phyloP scores from a whole-genome alignment of 108 stramenopile genomes.

The Seminavis robusta region DNA sequence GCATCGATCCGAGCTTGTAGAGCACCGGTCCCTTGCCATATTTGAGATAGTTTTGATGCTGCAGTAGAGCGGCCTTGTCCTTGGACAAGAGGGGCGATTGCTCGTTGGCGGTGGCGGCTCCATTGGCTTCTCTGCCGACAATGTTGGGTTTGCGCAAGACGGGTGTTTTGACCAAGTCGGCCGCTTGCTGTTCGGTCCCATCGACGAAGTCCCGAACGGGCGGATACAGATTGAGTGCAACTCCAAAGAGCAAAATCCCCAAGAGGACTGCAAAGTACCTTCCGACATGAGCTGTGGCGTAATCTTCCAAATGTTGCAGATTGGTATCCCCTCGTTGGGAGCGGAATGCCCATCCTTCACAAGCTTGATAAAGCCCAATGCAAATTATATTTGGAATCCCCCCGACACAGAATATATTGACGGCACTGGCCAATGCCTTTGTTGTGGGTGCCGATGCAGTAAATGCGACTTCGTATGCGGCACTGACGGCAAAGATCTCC shows the following conservation, averaged over 20 bases:
- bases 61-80: too few relatives aligned
- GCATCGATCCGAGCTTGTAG: constrained; percentile 57
- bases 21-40: constrained; percentile 58
- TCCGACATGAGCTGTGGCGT: constrained; percentile 60
- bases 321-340: constrained; percentile 40
- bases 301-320: constrained; percentile 60
- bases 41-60: constrained; percentile 63
- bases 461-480: constrained; percentile 86
- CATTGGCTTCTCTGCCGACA: background rate
- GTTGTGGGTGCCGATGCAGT: constrained; percentile 64
- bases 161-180: constrained; percentile 60
- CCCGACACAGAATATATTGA: constrained; percentile 80
- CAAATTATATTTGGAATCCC: constrained; percentile 77
- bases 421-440: constrained; percentile 74
- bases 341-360: constrained; percentile 58
- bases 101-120: constrained; percentile 28
- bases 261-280: constrained; percentile 76
- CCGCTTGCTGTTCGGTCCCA: constrained; percentile 57
- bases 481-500: constrained; percentile 84
- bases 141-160: constrained; percentile 11
- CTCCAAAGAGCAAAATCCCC: constrained; percentile 52
- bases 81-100: constrained; percentile 49
- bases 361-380: constrained; percentile 65
- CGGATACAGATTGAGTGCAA: constrained; percentile 69
- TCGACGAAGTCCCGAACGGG: constrained; percentile 49